These are phyloP conservation scores for Alternaria angustiovoidea DNA, from an alignment of 2,329 filamentous ascomycete species.

Conservation along the genomic window DNA sequence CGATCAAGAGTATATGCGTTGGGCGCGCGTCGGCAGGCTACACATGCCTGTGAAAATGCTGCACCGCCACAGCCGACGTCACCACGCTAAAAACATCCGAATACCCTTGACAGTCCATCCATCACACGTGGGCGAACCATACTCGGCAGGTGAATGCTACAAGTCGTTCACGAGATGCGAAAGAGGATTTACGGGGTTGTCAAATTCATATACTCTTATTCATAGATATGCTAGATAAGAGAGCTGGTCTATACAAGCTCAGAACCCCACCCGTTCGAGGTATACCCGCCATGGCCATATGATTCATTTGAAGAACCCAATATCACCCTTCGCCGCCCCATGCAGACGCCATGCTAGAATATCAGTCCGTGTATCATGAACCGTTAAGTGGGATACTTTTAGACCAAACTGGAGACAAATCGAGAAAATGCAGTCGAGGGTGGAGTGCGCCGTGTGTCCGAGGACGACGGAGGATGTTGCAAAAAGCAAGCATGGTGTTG, in stretches of 20 bases:
- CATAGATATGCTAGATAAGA: conserved; percentile 39
- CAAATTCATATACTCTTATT: conserved; percentile 24
- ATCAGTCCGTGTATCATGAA: conserved; percentile 38
- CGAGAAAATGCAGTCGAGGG: conserved; percentile 25
- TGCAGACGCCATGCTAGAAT: conserved; percentile 52
- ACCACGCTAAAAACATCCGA: conserved; percentile 20
- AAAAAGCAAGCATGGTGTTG: conserved; percentile 9
- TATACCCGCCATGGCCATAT: conserved; percentile 38
- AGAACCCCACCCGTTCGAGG: conserved; percentile 31
- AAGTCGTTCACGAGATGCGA: not conserved
- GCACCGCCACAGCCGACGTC: conserved; percentile 31
- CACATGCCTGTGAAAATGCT: conserved; percentile 26
- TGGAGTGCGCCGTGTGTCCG: conserved; percentile 17
- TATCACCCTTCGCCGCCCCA: conserved; percentile 46
- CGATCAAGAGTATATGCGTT: conserved; percentile 23
- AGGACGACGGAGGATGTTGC: conserved; percentile 13
- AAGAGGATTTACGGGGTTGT: not conserved
- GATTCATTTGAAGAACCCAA: conserved; percentile 41
- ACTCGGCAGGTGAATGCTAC: not conserved
- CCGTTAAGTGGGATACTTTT: conserved; percentile 40
- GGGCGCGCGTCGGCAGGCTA: conserved; percentile 26
- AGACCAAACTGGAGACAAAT: conserved; percentile 34
- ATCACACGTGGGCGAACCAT: not conserved
- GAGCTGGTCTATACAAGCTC: conserved; percentile 40
- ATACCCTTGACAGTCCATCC: not conserved